These are phyloP conservation scores for Raffaelea albimanens DNA, from an alignment of 2,329 filamentous ascomycete genomes.

Conservation along the genomic window DNA sequence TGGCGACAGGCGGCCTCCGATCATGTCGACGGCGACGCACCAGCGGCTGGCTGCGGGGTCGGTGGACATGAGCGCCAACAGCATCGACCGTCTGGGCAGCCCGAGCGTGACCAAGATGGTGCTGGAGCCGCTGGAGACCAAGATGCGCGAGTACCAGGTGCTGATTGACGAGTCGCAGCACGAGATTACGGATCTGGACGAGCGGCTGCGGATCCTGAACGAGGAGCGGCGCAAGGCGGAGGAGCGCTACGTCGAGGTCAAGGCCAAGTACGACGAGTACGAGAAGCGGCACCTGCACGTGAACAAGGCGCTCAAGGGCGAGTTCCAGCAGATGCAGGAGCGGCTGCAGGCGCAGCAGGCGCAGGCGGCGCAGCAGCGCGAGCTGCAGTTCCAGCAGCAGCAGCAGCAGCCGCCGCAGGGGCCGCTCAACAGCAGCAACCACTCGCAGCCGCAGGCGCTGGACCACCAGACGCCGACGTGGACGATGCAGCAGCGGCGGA, in stretches of 20 bases:
- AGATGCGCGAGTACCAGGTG: not conserved
- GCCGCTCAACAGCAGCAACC: no score
- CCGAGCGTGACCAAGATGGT: constrained; percentile 1
- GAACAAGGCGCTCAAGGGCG: not conserved
- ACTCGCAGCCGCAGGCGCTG: not conserved
- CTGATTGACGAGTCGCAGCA: not conserved
- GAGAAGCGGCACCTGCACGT: not conserved
- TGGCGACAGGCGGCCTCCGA: not conserved
- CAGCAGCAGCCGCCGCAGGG: not conserved
- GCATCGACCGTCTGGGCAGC: not conserved
- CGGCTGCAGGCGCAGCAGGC: not conserved
- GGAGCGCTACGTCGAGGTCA: not conserved
- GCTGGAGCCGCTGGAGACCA: not conserved
- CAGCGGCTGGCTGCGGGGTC: not conserved
- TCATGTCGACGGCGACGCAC: not conserved
- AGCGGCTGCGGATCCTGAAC: not conserved
- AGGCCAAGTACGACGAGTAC: constrained; percentile 2
- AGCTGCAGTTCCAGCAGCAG: not conserved
- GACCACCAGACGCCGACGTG: not conserved
- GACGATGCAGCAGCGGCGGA: not conserved
- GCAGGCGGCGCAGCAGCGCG: not conserved
- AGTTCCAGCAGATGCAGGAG: not conserved
- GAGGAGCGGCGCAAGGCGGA: not conserved
- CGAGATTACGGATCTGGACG: not conserved
- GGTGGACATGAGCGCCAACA: not conserved